Evolutionary conservation across 1,139 yeast genomes (phyloP).

Genomic region (Diutina neorugosa): DNA sequence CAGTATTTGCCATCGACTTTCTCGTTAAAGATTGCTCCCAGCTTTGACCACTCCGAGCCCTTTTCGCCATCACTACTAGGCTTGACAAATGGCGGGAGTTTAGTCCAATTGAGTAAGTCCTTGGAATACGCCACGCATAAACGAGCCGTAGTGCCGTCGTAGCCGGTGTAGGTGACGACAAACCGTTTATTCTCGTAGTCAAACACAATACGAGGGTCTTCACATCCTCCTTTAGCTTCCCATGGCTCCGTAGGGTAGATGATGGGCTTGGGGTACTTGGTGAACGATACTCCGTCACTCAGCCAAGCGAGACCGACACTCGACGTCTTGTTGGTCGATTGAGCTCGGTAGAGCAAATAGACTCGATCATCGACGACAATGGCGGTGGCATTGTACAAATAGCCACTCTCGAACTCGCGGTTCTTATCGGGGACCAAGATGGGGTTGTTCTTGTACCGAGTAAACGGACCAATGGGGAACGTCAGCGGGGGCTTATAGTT

Average conservation of each 20-base stretch:
- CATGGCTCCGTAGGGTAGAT: slow-evolving; percentile 27
- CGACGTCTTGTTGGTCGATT: slow-evolving; percentile 22
- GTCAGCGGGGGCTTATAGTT: slow-evolving; percentile 22
- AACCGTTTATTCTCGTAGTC: slow-evolving; percentile 25
- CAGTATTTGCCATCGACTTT: slow-evolving; percentile 22
- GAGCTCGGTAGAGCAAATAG: slow-evolving; percentile 29
- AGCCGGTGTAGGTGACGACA: slow-evolving; percentile 32
- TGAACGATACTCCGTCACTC: slow-evolving; percentile 24
- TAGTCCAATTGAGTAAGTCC: slow-evolving; percentile 29
- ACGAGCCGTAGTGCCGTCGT: slow-evolving; percentile 23
- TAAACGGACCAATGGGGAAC: slow-evolving; percentile 34
- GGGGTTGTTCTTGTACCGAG: slow-evolving; percentile 24
- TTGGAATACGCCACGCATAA: slow-evolving; percentile 31
- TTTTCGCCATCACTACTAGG: slow-evolving; percentile 21
- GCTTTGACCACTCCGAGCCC: slow-evolving; percentile 30
- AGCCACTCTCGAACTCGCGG: slow-evolving; percentile 28
- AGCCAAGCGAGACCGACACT: slow-evolving; percentile 34
- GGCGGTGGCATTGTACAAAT: slow-evolving; percentile 33
- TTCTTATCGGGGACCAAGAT: slow-evolving; percentile 28
- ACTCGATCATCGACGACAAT: slow-evolving; percentile 29
- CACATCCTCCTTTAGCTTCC: slow-evolving; percentile 33
- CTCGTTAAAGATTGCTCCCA: slow-evolving; percentile 32
- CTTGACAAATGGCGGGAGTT: slow-evolving; percentile 25
- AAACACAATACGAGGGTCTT: slow-evolving; percentile 32
- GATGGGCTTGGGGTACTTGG: slow-evolving; percentile 21